Evolutionary conservation across 345 rosid genomes (phyloP).

Genomic region (Citropsis articulata): DNA sequence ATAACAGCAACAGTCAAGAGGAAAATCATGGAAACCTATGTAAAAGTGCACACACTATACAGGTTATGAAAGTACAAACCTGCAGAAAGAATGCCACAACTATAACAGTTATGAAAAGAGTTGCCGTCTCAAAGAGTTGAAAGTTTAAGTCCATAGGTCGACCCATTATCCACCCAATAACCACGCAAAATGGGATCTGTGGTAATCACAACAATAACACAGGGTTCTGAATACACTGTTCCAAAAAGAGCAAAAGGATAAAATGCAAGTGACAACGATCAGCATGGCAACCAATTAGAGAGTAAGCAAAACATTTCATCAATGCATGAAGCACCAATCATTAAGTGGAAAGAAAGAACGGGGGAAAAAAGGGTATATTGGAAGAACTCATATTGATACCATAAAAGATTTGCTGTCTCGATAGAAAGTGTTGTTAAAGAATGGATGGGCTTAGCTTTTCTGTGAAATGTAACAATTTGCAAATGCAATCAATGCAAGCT

Average conservation of each 20-base stretch:
- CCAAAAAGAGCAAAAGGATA: conserved; percentile 2
- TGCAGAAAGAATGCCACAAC: conserved; percentile 59
- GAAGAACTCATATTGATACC: neutral
- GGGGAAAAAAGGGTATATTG: too few species aligned
- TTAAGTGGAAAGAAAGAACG: neutral
- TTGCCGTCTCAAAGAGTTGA: conserved; percentile 86
- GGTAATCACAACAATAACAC: conserved; percentile 4
- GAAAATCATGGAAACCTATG: neutral
- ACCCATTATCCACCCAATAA: conserved; percentile 84
- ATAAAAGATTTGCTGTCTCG: neutral
- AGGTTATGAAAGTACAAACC: conserved; percentile 27
- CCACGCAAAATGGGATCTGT: conserved; percentile 87
- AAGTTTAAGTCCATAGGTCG: conserved; percentile 80
- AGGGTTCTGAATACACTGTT: neutral
- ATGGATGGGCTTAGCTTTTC: neutral
- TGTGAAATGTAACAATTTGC: neutral
- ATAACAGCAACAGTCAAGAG: neutral
- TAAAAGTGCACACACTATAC: neutral
- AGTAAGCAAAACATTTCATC: neutral
- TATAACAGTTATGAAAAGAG: conserved; percentile 66
- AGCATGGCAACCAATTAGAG: neutral
- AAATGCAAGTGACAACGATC: neutral
- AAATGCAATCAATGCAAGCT: neutral
- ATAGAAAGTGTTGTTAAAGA: neutral
- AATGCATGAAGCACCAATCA: neutral